Evolutionary conservation across 495 filamentous ascomycete species (phyloP), one percentile per base, ranked within the genome.

Genomic region (Daldinia loculata): DNA sequence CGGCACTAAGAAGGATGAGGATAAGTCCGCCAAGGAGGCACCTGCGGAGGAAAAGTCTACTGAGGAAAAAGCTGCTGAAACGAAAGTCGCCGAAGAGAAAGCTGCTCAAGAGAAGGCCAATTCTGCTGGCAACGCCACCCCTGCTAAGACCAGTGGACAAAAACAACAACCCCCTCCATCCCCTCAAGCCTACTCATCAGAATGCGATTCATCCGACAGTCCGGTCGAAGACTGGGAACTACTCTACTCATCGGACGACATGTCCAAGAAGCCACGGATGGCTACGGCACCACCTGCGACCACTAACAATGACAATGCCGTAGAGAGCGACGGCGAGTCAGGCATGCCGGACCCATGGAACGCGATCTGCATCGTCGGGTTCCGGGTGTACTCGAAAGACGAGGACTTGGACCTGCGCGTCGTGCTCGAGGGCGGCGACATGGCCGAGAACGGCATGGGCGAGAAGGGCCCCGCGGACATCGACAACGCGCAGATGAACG

Each of bases 171-270:
- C 55, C 5, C 41, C 61, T 19, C 34, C 66, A 1, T 53, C 65
- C 3, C 43, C 56, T 19, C 68, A 38, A 34, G 60, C 36, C 11
- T 74, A 75, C 55, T 71, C 71, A 2, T 81, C 81, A 1, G 81
- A 83, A n/a, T 76, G 79, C 59, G 83, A 85, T 45, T 82, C 82
- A 0, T 83, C 81, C 9, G 83, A 83, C 17, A 83, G 82, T 11
- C 83, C 83, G 4, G 74, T 84, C 17, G 77, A 80, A n/a, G 83
- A 85, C 41, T 85, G 83, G 83, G 83, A 85, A 53, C 74, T 77
- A 53, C 78, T 84, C 27, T 85, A 85, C 69, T 81, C 79, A 53
- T 81, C 78, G 58, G 83, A 85, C 70, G 83, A 85, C 70, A 83
- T 84, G 79, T 76, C 82, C 2, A 79, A 79, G 48, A 85, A 84